Conservation (phyloP, 2,329 filamentous ascomycete species). For the Lanzia echinophila region DNA sequence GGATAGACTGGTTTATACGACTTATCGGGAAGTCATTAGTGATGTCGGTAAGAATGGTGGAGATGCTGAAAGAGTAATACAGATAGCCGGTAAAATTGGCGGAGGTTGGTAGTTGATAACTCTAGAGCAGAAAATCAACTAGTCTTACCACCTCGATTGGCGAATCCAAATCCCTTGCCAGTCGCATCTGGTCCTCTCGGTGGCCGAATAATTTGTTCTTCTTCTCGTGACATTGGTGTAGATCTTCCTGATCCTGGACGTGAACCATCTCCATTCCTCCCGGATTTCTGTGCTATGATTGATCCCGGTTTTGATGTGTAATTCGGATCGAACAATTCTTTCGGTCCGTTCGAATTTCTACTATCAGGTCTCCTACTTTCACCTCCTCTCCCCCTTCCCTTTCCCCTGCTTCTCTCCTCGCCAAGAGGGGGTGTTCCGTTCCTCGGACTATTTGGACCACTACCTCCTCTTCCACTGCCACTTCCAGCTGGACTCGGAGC, state of each 20-base stretch:
- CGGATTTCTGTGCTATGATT: slow-evolving; percentile 37
- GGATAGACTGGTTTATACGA: slow-evolving; percentile 73
- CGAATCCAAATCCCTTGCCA: slow-evolving; percentile 73
- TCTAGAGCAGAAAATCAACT: slow-evolving; percentile 36
- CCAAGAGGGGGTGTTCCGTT: slow-evolving; percentile 55
- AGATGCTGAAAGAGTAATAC: slow-evolving; percentile 76
- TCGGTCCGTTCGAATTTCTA: slow-evolving; percentile 29
- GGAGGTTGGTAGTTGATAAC: slow-evolving; percentile 97
- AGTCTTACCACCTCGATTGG: slow-evolving; percentile 51
- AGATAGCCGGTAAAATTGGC: slow-evolving; percentile 83
- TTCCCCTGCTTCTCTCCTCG: slow-evolving; percentile 42
- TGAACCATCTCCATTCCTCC: slow-evolving; percentile 35
- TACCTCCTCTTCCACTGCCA: slow-evolving; percentile 7
- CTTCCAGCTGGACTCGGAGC: slow-evolving; percentile 37
- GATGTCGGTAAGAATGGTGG: slow-evolving; percentile 76
- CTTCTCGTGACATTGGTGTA: slow-evolving; percentile 47
- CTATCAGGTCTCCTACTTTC: slow-evolving; percentile 25
- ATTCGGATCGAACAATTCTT: slow-evolving; percentile 72
- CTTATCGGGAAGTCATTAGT: slow-evolving; percentile 86
- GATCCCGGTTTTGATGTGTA: slow-evolving; percentile 57
- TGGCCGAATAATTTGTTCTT: slow-evolving; percentile 62
- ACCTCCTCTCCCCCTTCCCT: slow-evolving; percentile 37
- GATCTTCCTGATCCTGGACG: slow-evolving; percentile 38
- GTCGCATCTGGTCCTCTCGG: slow-evolving; percentile 73
- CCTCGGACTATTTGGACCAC: slow-evolving; percentile 40